Evolutionary conservation across 2,329 filamentous ascomycete genomes (phyloP).

Genomic region (Aspergillus sp.): DNA sequence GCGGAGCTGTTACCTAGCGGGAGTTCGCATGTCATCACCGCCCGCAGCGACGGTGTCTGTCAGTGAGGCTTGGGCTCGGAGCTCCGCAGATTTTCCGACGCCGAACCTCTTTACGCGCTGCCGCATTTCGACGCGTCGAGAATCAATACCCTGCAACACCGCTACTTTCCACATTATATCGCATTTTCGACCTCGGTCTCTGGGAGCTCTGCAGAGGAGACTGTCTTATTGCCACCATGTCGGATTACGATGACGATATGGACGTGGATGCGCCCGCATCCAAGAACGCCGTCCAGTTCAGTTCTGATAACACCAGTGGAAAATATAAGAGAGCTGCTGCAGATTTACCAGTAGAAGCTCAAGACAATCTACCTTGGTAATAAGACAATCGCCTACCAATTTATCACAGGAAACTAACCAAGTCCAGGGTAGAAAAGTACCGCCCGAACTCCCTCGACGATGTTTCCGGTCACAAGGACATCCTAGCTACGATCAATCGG

Average conservation of each 20-base stretch:
- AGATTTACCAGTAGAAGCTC: constrained; percentile 88
- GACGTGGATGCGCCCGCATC: constrained; percentile 58
- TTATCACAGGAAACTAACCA: constrained; percentile 15
- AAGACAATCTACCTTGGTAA: constrained; percentile 91
- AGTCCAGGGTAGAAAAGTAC: constrained; percentile 88
- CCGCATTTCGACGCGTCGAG: constrained; percentile 30
- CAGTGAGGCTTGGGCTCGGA: constrained; percentile 26
- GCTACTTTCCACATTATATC: background rate
- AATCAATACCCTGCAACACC: constrained; percentile 4
- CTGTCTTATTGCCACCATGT: constrained; percentile 38
- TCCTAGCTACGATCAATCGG: constrained; percentile 95
- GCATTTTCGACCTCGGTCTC: background rate
- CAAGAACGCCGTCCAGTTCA: constrained; percentile 63
- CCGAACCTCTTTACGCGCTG: constrained; percentile 44
- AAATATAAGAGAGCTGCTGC: constrained; percentile 93
- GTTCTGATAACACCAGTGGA: constrained; percentile 64
- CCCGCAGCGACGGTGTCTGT: background rate
- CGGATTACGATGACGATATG: constrained; percentile 65
- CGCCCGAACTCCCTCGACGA: constrained; percentile 83
- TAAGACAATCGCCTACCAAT: background rate
- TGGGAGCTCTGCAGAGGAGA: background rate
- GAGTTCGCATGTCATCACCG: constrained; percentile 14
- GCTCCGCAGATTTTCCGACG: constrained; percentile 37
- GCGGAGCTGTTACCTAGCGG: constrained; percentile 18
- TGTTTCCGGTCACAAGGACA: constrained; percentile 95